These are phyloP conservation scores for Wickerhamiella siamensis DNA, from an alignment of 805 yeast genomes.

Conservation along the genomic window DNA sequence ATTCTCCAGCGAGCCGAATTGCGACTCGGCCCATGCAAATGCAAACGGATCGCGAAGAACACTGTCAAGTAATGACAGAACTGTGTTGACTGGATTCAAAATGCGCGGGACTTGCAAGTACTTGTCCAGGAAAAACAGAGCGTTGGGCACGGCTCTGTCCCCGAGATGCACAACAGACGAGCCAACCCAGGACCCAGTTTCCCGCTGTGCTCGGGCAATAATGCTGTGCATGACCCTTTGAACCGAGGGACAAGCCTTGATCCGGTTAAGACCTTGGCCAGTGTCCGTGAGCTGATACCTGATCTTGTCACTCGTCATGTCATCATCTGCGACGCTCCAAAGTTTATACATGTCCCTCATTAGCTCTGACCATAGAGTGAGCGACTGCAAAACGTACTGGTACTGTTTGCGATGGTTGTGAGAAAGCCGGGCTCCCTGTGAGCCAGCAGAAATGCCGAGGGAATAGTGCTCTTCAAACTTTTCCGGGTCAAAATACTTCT, in stretches of 20 bases:
- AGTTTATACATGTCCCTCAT: conserved; percentile 65
- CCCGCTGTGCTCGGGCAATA: conserved; percentile 46
- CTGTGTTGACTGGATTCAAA: conserved; percentile 54
- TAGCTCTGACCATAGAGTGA: conserved; percentile 60
- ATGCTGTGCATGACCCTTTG: conserved; percentile 58
- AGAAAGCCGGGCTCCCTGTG: conserved; percentile 54
- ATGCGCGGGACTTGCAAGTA: conserved; percentile 70
- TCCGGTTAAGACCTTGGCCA: conserved; percentile 69
- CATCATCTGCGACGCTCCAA: conserved; percentile 68
- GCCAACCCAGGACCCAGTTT: conserved; percentile 62
- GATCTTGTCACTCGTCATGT: conserved; percentile 37
- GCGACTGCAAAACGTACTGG: conserved; percentile 60
- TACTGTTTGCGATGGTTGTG: conserved; percentile 62
- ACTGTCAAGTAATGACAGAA: conserved; percentile 40
- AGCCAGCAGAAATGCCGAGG: conserved; percentile 52
- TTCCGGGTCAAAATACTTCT: conserved; percentile 28
- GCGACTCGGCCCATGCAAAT: conserved; percentile 35
- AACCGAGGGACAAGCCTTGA: conserved; percentile 57
- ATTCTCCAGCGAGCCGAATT: conserved; percentile 43
- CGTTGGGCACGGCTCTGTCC: conserved; percentile 74
- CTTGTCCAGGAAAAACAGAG: conserved; percentile 63
- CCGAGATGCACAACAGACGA: conserved; percentile 69
- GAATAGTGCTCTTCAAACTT: conserved; percentile 26
- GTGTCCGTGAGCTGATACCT: conserved; percentile 50
- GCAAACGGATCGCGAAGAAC: conserved; percentile 28